Base-by-base conservation (phyloP, 1,284 basidiomycete species). In the Sanghuangporus sanghuang region DNA sequence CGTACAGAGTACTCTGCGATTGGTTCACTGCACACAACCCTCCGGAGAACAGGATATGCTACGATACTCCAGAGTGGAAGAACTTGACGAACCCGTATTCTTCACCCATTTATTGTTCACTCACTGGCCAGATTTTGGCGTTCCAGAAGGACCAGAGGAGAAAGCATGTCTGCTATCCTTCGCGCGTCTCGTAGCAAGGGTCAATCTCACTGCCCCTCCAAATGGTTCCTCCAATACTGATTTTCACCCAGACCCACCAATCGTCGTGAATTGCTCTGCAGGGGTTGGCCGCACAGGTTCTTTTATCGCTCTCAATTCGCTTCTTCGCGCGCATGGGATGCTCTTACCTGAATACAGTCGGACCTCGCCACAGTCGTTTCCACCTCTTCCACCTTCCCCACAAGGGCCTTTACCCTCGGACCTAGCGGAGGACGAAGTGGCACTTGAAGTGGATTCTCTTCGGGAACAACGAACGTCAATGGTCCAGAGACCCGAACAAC, bases 271-370 rank as follows among this genome's bases (percentile, higher is more conserved):
- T 68, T 96, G 94, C 70, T 91, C 89, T 23, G 95, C 95, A 0
- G 95, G 95, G 2, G 84, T 96, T 44, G 95, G 95, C 0, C 84
- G 95, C 27, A 96, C 95, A 0, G 95, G 95, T 16, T 86, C 92
- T 38, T 96, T 94, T 76, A 87, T 92, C 69, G 87, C 91, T 0
- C 73, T 93, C 21, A 86, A 83, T 11, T 93, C 92, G 14, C 76
- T 93, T 35, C 76, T 93, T 32, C 85, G 90, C 35, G 72, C 78
- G 48, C 73, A 84, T 66, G 79, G 77, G 42, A 75, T 88, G 62
- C 75, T 92, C 16, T 69, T 76, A 6, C 70, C 78, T 0, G 62
- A 55, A 14, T 57, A 57, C 9, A 21, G 12, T 6, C 53, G 67
- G 0, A 42, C 70, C 21, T 66, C 68, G 3, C 66, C 62, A 16